Percentiles rank a stretch among this genome's conserved stretches.
Conservation (phyloP, 495 filamentous ascomycete genomes). For the Saxophila tyrrhenica region DNA sequence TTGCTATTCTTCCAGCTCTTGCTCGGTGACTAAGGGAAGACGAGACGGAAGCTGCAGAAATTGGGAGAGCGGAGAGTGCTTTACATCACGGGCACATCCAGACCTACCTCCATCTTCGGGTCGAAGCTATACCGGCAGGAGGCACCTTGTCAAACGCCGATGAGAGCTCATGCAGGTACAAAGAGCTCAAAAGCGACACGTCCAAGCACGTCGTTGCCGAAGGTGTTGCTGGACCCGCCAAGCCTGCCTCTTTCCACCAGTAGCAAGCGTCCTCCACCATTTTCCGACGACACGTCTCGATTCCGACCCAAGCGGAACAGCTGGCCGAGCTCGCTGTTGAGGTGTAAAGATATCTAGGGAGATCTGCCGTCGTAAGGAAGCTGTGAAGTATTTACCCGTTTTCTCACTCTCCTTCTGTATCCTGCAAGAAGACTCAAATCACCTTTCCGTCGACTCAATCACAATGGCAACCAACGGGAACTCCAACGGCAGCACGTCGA, state of each 20-base stretch:
- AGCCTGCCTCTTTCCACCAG: neutral
- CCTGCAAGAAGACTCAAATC: no score
- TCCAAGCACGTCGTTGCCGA: no score
- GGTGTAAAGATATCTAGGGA: no score
- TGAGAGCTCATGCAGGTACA: neutral
- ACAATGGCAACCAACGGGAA: conserved; percentile 5
- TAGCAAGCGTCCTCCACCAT: neutral
- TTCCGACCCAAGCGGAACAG: no score
- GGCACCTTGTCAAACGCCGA: neutral
- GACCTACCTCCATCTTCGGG: neutral
- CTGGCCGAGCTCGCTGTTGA: no score
- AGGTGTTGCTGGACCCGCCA: no score
- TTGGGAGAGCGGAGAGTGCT: neutral
- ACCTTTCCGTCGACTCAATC: no score
- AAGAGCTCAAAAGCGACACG: neutral
- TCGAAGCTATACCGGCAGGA: neutral
- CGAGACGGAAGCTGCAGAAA: neutral
- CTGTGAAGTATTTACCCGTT: no score
- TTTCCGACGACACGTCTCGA: no score
- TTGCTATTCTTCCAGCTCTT: neutral
- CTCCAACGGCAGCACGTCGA: conserved; percentile 7
- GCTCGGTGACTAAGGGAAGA: neutral
- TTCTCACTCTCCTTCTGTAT: no score
- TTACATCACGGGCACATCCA: no score
- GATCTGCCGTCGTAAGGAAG: no score